Evolutionary conservation across 352 stramenopile species (phyloP), one percentile per base, ranked within the genome.

Genomic region (Globisporangium yorkense): DNA sequence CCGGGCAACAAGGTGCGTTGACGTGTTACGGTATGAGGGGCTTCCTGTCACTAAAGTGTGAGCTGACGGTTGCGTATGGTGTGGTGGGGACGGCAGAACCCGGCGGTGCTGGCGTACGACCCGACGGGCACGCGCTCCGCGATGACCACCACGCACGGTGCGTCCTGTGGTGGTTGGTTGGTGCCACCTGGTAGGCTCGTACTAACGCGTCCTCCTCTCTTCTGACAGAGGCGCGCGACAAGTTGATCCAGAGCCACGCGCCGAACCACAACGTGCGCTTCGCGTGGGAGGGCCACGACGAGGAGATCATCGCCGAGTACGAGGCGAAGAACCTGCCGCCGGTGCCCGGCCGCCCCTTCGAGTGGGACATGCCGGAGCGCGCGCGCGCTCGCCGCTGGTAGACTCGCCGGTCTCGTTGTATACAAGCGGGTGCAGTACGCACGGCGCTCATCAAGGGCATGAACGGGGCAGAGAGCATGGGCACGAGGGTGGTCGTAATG

Each of bases 91-190:
- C 7, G n/a, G 8, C 55, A 81, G 68, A 94, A 91, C 74, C 83
- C 87, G 63, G 87, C 87, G 12, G 87, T 96, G 64, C 63, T 94
- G 45, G 61, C 67, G 33, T 96, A 94, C 62, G 87, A 96, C 58
- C 75, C 84, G 33, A 90, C 83, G 33, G 84, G 84, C 59, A 96
- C 87, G 43, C 83, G 87, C 53, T 94, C 87, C 27, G 87, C 87
- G 59, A 96, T 96, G 87, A 76, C 59, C 27, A 90, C 85, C 31
- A 93, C 87, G 9, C 78, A 89, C 64, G 84, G 74, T 83, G 66
- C 40, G 63, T 27, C 9, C 37, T 31, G 1, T 21, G 24, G 24
- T 27, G 24, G 24, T 27, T 27, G 24, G 24, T 27, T 27, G 24
- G 24, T 27, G 24, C 24, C 24, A 27, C 24, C 24, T 27, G 24